Percentiles rank a stretch among this genome's conserved stretches.
Conservation (phyloP, 495 filamentous ascomycete species). For the Penicillium psychrofluorescens region DNA sequence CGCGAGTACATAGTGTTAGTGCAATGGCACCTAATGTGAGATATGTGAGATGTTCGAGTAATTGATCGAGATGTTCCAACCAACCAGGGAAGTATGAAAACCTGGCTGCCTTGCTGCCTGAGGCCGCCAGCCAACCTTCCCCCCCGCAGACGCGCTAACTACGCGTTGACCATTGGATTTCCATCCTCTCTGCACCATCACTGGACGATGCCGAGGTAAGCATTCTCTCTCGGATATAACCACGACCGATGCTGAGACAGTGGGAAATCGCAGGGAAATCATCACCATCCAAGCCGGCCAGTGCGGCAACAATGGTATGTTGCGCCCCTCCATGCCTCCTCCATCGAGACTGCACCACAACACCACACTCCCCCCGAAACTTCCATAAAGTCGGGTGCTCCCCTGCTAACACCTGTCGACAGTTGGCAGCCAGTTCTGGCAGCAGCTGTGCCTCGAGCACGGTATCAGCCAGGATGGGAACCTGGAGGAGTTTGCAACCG, state of each 20-base stretch:
- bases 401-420: background rate
- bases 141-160: conserved; percentile 28
- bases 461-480: conserved; percentile 97
- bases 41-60: too few species aligned
- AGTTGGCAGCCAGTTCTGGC: conserved; percentile 96
- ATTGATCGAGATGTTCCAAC: too few species aligned
- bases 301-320: conserved; percentile 95
- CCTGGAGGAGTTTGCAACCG: conserved; percentile 89
- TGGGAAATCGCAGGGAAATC: conserved; percentile 69
- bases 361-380: background rate
- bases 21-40: too few species aligned
- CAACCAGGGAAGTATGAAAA: too few species aligned
- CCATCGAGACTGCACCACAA: conserved; percentile 4
- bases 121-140: conserved; percentile 24
- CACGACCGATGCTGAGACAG: background rate
- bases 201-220: conserved; percentile 38
- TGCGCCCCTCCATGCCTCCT: conserved; percentile 7
- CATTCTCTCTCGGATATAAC: background rate
- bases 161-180: conserved; percentile 23
- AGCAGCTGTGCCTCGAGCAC: conserved; percentile 94
- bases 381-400: too few species aligned
- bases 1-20: too few species aligned
- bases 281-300: conserved; percentile 99
- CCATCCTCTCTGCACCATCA: conserved; percentile 18
- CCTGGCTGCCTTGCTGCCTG: conserved; percentile 12